Base-by-base conservation (phyloP, 2,329 filamentous ascomycete genomes). In the Pyricularia sp. region DNA sequence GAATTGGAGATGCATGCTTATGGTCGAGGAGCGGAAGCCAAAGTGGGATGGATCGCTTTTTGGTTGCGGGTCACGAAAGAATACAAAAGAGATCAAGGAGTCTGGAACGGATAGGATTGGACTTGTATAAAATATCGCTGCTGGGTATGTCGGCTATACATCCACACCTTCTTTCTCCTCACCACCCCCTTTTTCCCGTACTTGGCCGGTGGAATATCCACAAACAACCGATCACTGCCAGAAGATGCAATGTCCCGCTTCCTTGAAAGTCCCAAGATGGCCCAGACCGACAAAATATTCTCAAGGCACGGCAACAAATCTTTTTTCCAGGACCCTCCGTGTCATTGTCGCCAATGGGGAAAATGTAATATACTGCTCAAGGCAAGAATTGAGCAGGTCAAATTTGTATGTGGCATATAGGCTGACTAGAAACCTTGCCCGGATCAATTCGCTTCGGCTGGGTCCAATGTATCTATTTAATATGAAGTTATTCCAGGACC, bases 1-100 rank as follows among this genome's bases (percentile, higher is more conserved):
- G 67, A 67, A 6, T 33, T 42, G 26, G 64, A 70, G 6, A 65
- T 72, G 73, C 73, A 74, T 75, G 33, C 58, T 70, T 55, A n/a
- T 2, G 42, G 17, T n/a, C 4, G n/a, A 55, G 42, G 42, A n/a
- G 20, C 4, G 17, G 7, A 55, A 9, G 5, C 7, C 42, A 55
- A 55, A 55, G 7, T 6, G 17, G 36, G 2, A n/a, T 20, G 42
- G 20, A 33, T 33, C 20, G 5, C 12, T 17, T 42, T 55, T 42
- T 17, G 0, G 20, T 20, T 55, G 42, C 17, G 42, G 42, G 17
- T 9, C 3, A 42, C 17, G 42, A 20, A n/a, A 55, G 20, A 55
- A n/a, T 55, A 11, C 5, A n/a, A n/a, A 2, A 4, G 17, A n/a
- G 20, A 9, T 2, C 1, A 17, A n/a, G 4, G 42, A 20, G n/a